Evolutionary conservation across 305 asterid species (phyloP), one percentile per base, ranked within the genome.

Genomic region (Fraxinus baroniana): DNA sequence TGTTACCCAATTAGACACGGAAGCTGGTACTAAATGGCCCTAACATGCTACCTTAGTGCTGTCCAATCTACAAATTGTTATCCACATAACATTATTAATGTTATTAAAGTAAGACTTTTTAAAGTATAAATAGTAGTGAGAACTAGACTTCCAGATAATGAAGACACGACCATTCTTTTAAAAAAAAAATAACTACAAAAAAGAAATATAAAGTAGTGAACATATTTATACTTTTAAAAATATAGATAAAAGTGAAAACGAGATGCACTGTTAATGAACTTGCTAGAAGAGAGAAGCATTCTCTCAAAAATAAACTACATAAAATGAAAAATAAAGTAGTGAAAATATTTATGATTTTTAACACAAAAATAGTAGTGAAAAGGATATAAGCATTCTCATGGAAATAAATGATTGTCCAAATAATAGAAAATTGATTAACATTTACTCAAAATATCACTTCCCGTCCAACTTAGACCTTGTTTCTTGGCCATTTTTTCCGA

Each of bases 11-110:
- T 46, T 77, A n/a, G 73, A 68, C 44, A 60, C 66, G 55, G 36
- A 36, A 78, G 55, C 35, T 18, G 36, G 37, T 57, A 35, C 12
- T 55, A 30, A 78, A 20, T 46, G 55, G 76, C 17, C 55, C 81
- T 64, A 62, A 78, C 28, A 64, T 24, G 55, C 81, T 32, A 41
- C 36, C 62, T 41, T 37, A 68, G 77, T 79, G 79, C 79, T 82
- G 39, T 82, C 57, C 35, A 46, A 33, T 77, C 44, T 3, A 26
- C 62, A 8, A 74, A 55, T 73, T 20, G 18, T 74, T 12, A 33
- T 76, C 36, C 15, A 39, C 71, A 64, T 28, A 8, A 76, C 79
- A 78, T 78, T 66, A 41, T 79, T 74, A 78, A 78, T 83, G 76
- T 78, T 78, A 24, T 35, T 35, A 78, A 36, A 71, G 68, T 78